Conservation (phyloP, 305 asterid species). For the Fraxinus latifolia region DNA sequence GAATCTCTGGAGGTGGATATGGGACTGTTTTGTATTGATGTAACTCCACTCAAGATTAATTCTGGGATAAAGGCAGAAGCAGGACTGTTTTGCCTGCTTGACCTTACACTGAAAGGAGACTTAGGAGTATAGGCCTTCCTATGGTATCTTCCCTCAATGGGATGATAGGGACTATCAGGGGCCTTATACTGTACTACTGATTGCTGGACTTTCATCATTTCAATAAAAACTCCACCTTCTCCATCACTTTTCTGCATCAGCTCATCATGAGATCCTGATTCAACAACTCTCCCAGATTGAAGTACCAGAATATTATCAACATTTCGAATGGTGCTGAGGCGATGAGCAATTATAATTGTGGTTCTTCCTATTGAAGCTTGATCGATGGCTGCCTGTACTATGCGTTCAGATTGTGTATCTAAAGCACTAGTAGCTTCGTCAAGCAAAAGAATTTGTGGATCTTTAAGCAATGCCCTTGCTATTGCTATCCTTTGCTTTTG, state of each 20-base stretch:
- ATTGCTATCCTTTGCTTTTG: constrained; percentile 67
- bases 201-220: constrained; percentile 41
- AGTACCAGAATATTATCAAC: constrained; percentile 53
- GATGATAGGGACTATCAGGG: background rate
- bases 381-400: constrained; percentile 58
- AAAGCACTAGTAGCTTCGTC: constrained; percentile 74
- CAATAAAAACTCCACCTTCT: constrained; percentile 42
- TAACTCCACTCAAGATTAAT: constrained; percentile 26
- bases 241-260: constrained; percentile 39
- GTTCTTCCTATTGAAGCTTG: constrained; percentile 56
- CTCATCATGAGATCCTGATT: constrained; percentile 48
- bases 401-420: constrained; percentile 55
- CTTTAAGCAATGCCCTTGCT: constrained; percentile 59
- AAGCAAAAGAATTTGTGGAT: constrained; percentile 58
- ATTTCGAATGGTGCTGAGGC: constrained; percentile 44
- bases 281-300: constrained; percentile 52
- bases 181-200: constrained; percentile 20
- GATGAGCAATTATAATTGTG: constrained; percentile 54
- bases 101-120: constrained; percentile 22
- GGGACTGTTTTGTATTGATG: constrained; percentile 46
- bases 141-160: constrained; percentile 19
- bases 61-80: constrained; percentile 31
- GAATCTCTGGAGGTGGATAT: constrained; percentile 27
- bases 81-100: constrained; percentile 35
- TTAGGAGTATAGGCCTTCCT: constrained; percentile 24